phyloP scores from a whole-genome alignment of 805 yeast genomes.

The Lipomyces kockii region DNA sequence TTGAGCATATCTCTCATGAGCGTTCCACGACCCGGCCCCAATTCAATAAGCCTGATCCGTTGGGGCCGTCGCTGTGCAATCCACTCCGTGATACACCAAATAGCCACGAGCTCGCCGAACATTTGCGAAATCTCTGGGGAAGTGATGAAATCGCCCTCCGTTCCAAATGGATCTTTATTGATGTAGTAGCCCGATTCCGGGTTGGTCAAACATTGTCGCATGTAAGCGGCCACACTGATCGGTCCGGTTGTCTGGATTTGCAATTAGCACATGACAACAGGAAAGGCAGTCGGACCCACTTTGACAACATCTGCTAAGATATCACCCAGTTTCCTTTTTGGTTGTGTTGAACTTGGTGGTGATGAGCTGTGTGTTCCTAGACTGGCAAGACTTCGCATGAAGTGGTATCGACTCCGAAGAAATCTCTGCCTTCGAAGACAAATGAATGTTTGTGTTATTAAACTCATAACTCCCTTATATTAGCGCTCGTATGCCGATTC shows the following conservation, averaged over 20 bases:
- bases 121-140: slow-evolving; percentile 87
- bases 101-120: slow-evolving; percentile 83
- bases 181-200: slow-evolving; percentile 81
- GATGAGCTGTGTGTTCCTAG: not conserved
- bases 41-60: slow-evolving; percentile 64
- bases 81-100: slow-evolving; percentile 66
- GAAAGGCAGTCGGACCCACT: slow-evolving; percentile 17
- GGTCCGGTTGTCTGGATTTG: slow-evolving; percentile 71
- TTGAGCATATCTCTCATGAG: slow-evolving; percentile 67
- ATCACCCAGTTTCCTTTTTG: slow-evolving; percentile 40
- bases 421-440: not conserved
- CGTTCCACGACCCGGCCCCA: slow-evolving; percentile 88
- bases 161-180: slow-evolving; percentile 72
- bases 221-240: slow-evolving; percentile 68
- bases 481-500: not conserved
- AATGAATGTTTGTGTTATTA: not conserved
- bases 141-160: slow-evolving; percentile 76
- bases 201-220: slow-evolving; percentile 80
- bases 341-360: not conserved
- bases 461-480: not conserved
- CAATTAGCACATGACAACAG: not conserved
- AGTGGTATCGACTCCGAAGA: not conserved
- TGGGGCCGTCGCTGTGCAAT: slow-evolving; percentile 57
- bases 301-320: slow-evolving; percentile 45
- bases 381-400: not conserved